phyloP scores from a whole-genome alignment of 805 yeast genomes.

The Millerozyma acaciae region DNA sequence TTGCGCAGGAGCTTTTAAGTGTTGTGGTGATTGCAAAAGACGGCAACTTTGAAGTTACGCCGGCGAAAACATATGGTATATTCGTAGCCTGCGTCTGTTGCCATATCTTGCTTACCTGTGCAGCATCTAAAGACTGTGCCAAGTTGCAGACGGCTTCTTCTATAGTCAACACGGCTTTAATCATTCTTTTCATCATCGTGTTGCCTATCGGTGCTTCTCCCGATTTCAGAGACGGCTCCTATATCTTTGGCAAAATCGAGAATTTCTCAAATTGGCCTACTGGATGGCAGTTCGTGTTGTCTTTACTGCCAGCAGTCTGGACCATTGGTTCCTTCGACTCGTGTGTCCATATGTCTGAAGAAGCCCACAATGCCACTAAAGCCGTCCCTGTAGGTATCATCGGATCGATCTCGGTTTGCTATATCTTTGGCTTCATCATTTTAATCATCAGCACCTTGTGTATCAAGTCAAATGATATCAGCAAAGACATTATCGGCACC shows the following conservation, averaged over 20 bases:
- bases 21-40: conserved; percentile 26
- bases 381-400: conserved; percentile 30
- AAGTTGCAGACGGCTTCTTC: conserved; percentile 25
- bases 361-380: conserved; percentile 21
- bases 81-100: conserved; percentile 26
- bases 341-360: conserved; percentile 31
- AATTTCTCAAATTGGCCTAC: conserved; percentile 52
- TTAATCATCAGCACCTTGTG: conserved; percentile 22
- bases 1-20: conserved; percentile 24
- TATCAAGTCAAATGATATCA: conserved; percentile 20
- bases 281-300: conserved; percentile 44
- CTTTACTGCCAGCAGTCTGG: conserved; percentile 26
- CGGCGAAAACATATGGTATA: conserved; percentile 26
- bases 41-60: conserved; percentile 25
- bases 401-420: conserved; percentile 25
- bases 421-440: conserved; percentile 21
- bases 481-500: conserved; percentile 16
- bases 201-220: conserved; percentile 26
- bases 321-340: conserved; percentile 33
- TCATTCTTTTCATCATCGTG: conserved; percentile 24
- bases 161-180: conserved; percentile 18
- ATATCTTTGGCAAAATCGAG: conserved; percentile 51
- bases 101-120: conserved; percentile 21
- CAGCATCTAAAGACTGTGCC: conserved; percentile 21
- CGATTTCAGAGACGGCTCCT: conserved; percentile 44